These are phyloP conservation scores for Paralagenidium karlingii DNA, from an alignment of 352 stramenopile genomes.

Conservation along the genomic window DNA sequence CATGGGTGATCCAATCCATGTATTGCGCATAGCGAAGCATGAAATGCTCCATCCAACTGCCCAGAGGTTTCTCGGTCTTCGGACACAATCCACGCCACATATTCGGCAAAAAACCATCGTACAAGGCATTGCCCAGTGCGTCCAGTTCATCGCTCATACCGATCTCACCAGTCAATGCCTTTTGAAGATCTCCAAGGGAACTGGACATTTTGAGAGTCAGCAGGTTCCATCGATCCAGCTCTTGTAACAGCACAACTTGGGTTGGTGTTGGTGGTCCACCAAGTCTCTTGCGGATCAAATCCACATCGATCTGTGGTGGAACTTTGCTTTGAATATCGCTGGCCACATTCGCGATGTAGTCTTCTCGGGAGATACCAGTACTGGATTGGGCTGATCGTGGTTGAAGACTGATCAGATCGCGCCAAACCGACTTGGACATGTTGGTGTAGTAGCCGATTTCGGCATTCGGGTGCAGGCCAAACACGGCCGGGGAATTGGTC, in stretches of 20 bases:
- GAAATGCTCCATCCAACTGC: constrained; percentile 93
- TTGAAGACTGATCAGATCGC: constrained; percentile 88
- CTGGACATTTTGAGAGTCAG: constrained; percentile 75
- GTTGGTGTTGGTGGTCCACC: constrained; percentile 67
- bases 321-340: constrained; percentile 89
- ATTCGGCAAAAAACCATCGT: constrained; percentile 88
- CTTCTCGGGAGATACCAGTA: constrained; percentile 82
- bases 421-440: constrained; percentile 90
- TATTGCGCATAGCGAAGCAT: constrained; percentile 83
- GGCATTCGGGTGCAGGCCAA: constrained; percentile 92
- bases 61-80: constrained; percentile 91
- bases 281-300: constrained; percentile 76
- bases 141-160: constrained; percentile 95
- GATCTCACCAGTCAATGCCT: constrained; percentile 90
- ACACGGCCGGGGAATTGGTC: constrained; percentile 90
- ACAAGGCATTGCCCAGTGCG: constrained; percentile 82
- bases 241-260: constrained; percentile 90
- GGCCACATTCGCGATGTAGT: constrained; percentile 84
- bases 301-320: constrained; percentile 74
- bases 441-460: constrained; percentile 96
- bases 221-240: constrained; percentile 92
- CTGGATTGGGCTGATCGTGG: constrained; percentile 67
- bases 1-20: constrained; percentile 80
- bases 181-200: constrained; percentile 84
- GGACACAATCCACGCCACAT: constrained; percentile 86